Conservation (phyloP, 2,329 filamentous ascomycete genomes). For the Clonostachys chloroleuca region DNA sequence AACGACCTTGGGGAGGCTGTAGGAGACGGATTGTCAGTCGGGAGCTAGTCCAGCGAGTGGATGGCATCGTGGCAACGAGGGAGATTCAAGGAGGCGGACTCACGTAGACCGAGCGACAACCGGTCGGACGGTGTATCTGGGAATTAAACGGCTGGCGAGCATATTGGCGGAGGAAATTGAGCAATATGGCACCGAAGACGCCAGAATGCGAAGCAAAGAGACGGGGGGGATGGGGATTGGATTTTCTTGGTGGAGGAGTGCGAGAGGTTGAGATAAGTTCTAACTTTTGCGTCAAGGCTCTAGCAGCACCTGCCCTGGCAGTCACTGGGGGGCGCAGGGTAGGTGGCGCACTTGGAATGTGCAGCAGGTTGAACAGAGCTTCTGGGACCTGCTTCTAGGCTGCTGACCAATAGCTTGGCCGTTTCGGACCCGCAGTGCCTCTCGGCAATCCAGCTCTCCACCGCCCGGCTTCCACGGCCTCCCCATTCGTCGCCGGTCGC, state of each 20-base stretch:
- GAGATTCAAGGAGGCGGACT: conserved; percentile 14
- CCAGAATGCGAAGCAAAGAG: not conserved
- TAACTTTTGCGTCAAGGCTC: too few relatives aligned
- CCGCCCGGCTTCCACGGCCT: too few relatives aligned
- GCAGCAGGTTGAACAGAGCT: too few relatives aligned
- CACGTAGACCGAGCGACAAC: conserved; percentile 50
- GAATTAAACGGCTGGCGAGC: conserved; percentile 58
- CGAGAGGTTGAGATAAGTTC: not conserved
- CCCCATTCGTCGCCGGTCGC: too few relatives aligned
- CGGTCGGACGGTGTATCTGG: conserved; percentile 51
- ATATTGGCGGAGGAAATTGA: conserved; percentile 34
- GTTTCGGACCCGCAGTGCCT: too few relatives aligned
- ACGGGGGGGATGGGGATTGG: conserved; percentile 1
- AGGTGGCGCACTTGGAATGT: too few relatives aligned
- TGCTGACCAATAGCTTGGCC: too few relatives aligned
- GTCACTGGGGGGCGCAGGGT: too few relatives aligned
- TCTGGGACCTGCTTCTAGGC: too few relatives aligned
- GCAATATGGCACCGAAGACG: conserved; percentile 3
- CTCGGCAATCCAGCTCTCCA: too few relatives aligned
- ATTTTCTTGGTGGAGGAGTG: not conserved
- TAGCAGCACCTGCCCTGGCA: too few relatives aligned
- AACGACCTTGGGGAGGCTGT: conserved; percentile 44
- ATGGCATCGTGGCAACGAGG: too few relatives aligned
- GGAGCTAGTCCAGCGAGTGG: not conserved
- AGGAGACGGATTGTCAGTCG: not conserved